These are phyloP conservation scores for Colletotrichum cordylinicola DNA, from an alignment of 2,329 filamentous ascomycete species.

Conservation along the genomic window DNA sequence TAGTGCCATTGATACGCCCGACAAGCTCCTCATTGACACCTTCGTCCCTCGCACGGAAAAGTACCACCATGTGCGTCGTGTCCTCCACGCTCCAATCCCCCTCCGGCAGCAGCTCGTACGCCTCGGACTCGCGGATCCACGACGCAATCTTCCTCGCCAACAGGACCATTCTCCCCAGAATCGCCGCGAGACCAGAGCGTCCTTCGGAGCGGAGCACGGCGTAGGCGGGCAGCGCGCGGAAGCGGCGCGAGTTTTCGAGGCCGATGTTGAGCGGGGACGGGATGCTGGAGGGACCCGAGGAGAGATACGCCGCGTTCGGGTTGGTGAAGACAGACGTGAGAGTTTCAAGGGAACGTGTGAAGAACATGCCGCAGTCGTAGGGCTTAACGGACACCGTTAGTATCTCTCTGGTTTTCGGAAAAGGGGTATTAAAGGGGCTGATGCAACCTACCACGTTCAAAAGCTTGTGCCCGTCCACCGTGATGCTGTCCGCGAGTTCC, in stretches of 20 bases:
- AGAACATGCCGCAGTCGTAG: constrained; percentile 92
- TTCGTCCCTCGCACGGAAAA: constrained; percentile 73
- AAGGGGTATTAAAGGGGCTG: background rate
- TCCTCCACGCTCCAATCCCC: constrained; percentile 46
- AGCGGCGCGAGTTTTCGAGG: constrained; percentile 89
- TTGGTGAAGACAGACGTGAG: constrained; percentile 77
- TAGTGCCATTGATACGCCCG: constrained; percentile 73
- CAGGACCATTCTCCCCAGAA: constrained; percentile 75
- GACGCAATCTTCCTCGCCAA: constrained; percentile 72
- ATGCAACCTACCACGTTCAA: constrained; percentile 74
- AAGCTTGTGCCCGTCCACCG: constrained; percentile 88
- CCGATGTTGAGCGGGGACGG: constrained; percentile 87
- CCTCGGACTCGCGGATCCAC: constrained; percentile 64
- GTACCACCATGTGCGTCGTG: constrained; percentile 67
- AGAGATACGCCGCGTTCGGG: constrained; percentile 83
- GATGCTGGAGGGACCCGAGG: constrained; percentile 51
- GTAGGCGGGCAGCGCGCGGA: constrained; percentile 90
- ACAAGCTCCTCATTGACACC: constrained; percentile 71
- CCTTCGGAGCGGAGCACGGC: constrained; percentile 80
- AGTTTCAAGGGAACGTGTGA: constrained; percentile 68
- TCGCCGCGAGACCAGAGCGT: constrained; percentile 67
- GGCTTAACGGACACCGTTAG: constrained; percentile 52
- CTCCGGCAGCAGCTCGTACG: constrained; percentile 72
- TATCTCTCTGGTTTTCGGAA: background rate
- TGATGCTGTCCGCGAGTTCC: constrained; percentile 86